These are phyloP conservation scores for Nannochloris sp. DNA, from an alignment of 139 green algal species.

Conservation along the genomic window DNA sequence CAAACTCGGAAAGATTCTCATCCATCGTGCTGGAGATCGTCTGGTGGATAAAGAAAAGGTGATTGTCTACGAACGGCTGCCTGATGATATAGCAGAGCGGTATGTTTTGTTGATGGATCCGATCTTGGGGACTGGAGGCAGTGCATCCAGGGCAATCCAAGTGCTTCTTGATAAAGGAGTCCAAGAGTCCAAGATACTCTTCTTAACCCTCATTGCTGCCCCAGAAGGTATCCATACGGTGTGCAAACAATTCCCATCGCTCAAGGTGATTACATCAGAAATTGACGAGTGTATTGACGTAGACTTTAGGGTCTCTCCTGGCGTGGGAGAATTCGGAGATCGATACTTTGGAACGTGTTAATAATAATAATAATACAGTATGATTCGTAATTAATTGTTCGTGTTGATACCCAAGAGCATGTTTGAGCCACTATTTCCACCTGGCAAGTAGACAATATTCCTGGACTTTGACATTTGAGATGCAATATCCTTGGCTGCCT, in stretches of 20 bases:
- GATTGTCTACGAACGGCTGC: constrained; percentile 96
- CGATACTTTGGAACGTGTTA: constrained; percentile 43
- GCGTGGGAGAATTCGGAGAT: constrained; percentile 69
- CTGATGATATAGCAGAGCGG: constrained; percentile 80
- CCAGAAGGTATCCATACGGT: constrained; percentile 80
- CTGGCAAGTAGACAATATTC: constrained; percentile 95
- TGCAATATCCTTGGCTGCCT: constrained; percentile 95
- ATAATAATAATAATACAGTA: not conserved
- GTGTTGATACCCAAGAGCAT: constrained; percentile 75
- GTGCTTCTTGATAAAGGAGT: constrained; percentile 84
- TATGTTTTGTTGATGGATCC: constrained; percentile 94
- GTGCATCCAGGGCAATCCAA: constrained; percentile 62
- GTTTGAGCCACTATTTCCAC: constrained; percentile 39
- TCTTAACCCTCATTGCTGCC: constrained; percentile 87
- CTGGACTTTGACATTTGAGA: constrained; percentile 73
- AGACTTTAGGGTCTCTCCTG: constrained; percentile 75
- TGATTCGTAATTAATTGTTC: not conserved
- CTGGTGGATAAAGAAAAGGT: constrained; percentile 39
- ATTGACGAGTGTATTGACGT: constrained; percentile 81
- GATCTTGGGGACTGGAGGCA: constrained; percentile 78
- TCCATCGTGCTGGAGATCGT: constrained; percentile 52
- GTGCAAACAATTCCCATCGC: constrained; percentile 53
- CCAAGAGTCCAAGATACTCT: constrained; percentile 76
- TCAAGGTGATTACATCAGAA: constrained; percentile 85
- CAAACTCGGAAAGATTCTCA: constrained; percentile 98